Evolutionary conservation across 306 rosid genomes (phyloP).

Genomic region (Canavalia gladiata): DNA sequence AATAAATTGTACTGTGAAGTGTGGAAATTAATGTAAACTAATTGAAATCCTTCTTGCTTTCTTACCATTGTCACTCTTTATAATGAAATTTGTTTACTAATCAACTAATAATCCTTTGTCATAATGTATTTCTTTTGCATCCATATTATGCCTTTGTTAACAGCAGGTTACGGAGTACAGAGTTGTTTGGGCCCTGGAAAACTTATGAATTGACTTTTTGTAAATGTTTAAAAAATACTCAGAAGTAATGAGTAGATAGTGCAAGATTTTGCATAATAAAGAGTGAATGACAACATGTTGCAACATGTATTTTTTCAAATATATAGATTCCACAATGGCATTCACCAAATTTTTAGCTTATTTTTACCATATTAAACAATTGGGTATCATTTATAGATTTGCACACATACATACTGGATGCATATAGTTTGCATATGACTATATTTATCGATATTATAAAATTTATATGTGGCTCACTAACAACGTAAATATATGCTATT

Average conservation of each 20-base stretch:
- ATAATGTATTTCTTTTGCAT: slow-evolving; percentile 9
- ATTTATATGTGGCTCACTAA: slow-evolving; percentile 38
- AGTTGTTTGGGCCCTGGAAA: slow-evolving; percentile 18
- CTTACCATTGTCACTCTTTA: neutral
- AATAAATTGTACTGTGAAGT: neutral
- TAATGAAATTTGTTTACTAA: neutral
- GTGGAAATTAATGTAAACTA: neutral
- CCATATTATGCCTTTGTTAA: slow-evolving; percentile 2
- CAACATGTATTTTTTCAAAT: slow-evolving; percentile 5
- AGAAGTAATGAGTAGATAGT: slow-evolving; percentile 2
- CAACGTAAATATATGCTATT: slow-evolving; percentile 34
- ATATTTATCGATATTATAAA: slow-evolving; percentile 20
- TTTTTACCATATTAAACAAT: slow-evolving; percentile 14
- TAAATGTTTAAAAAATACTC: slow-evolving; percentile 14
- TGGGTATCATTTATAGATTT: slow-evolving; percentile 24
- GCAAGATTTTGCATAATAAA: slow-evolving; percentile 10
- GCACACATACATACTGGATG: slow-evolving; percentile 8
- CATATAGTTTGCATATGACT: slow-evolving; percentile 21
- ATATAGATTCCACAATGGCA: slow-evolving; percentile 17
- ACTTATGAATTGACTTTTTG: neutral
- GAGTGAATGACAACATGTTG: neutral
- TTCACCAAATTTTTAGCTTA: slow-evolving; percentile 7
- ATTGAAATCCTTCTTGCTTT: slow-evolving; percentile 22
- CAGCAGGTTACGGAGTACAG: slow-evolving; percentile 1
- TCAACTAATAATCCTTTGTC: neutral